A percentile compares a stretch with the other conserved stretches of the same genome.
These are phyloP conservation scores for Fusarium gaditjirri DNA, from an alignment of 2,329 filamentous ascomycete species.

Conservation along the genomic window DNA sequence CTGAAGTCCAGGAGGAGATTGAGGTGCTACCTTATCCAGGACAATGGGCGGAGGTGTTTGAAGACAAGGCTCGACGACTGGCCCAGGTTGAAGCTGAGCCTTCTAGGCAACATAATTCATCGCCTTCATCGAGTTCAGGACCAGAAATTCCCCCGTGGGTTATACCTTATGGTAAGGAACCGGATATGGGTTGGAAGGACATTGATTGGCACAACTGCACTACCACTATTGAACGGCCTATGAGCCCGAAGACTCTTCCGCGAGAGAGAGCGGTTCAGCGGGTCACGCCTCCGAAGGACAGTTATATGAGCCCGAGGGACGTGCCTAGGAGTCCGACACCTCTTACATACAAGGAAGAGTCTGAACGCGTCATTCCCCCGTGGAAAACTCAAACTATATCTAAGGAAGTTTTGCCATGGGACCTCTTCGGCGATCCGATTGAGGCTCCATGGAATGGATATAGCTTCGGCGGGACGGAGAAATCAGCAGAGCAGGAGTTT, in stretches of 20 bases:
- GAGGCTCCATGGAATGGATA: background rate
- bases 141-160: background rate
- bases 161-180: background rate
- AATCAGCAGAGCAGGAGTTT: background rate
- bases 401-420: background rate
- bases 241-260: background rate
- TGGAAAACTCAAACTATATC: background rate
- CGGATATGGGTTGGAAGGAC: background rate
- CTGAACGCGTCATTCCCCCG: fast-evolving
- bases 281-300: background rate
- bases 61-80: background rate
- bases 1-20: background rate
- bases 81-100: background rate
- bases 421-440: background rate
- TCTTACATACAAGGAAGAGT: background rate
- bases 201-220: background rate
- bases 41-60: background rate
- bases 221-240: background rate
- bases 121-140: background rate
- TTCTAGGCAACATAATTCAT: background rate
- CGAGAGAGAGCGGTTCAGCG: background rate
- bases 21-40: background rate
- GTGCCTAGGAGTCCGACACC: too few species aligned
- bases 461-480: background rate
- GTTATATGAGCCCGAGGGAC: background rate